Evolutionary conservation across 768 basidiomycete species (phyloP).

Genomic region (Calocybe gangraenosa): DNA sequence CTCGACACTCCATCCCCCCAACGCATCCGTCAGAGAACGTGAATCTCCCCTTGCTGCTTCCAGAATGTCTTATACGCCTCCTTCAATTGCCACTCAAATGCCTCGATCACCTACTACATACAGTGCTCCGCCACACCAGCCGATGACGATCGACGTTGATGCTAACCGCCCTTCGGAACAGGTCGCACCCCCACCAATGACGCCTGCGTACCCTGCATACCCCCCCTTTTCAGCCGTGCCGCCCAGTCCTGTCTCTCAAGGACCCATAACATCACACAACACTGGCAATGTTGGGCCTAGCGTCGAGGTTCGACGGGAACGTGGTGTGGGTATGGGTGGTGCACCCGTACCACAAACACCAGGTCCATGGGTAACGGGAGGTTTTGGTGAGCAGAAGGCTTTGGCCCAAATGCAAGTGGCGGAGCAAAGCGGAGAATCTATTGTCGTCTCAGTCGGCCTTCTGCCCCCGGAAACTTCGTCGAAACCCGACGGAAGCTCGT

Average conservation of each 20-base stretch:
- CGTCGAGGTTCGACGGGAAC: conserved; percentile 65
- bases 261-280: conserved; percentile 47
- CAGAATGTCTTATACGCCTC: conserved; percentile 28
- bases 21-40: conserved; percentile 16
- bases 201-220: conserved; percentile 74
- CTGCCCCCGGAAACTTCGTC: conserved; percentile 24
- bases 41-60: conserved; percentile 21
- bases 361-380: conserved; percentile 44
- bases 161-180: conserved; percentile 8
- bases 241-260: conserved; percentile 52
- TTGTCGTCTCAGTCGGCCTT: conserved; percentile 69
- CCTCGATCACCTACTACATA: conserved; percentile 54
- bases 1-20: conserved; percentile 18
- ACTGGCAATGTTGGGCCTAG: conserved; percentile 49
- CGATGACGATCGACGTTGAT: conserved; percentile 10
- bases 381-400: conserved; percentile 36
- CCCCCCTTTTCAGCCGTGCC: conserved; percentile 41
- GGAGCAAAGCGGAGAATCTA: conserved; percentile 44
- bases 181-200: conserved; percentile 38
- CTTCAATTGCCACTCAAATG: conserved; percentile 31
- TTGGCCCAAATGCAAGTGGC: conserved; percentile 24
- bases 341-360: conserved; percentile 47
- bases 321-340: conserved; percentile 34
- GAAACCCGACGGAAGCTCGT: conserved; percentile 15
- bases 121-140: conserved; percentile 37